Evolutionary conservation across 805 yeast genomes (phyloP).

Genomic region (Zygoascus ofunaensis): DNA sequence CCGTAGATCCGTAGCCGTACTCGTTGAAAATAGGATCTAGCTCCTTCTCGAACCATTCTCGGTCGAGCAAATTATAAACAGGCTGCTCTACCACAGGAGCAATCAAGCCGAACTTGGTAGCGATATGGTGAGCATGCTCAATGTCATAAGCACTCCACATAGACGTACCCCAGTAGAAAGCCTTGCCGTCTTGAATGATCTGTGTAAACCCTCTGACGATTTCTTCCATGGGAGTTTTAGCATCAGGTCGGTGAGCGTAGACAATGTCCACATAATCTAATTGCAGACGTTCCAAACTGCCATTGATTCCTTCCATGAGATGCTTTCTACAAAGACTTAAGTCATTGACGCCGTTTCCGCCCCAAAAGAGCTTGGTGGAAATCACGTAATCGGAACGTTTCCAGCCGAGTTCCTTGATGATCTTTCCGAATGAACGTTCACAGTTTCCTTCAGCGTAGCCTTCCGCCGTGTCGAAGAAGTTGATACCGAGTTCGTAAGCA

Average conservation of each 20-base stretch:
- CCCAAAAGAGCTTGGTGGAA: constrained; percentile 26
- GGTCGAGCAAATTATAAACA: constrained; percentile 20
- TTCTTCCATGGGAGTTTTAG: constrained; percentile 24
- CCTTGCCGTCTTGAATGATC: constrained; percentile 24
- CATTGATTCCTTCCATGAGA: constrained; percentile 22
- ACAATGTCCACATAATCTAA: constrained; percentile 25
- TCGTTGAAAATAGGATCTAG: constrained; percentile 20
- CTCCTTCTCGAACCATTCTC: constrained; percentile 24
- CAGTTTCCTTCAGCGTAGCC: constrained; percentile 22
- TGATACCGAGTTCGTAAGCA: constrained; percentile 26
- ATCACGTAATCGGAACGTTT: constrained; percentile 23
- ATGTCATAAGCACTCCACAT: constrained; percentile 27
- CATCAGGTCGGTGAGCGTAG: constrained; percentile 26
- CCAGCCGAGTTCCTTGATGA: constrained; percentile 23
- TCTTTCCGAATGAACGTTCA: constrained; percentile 23
- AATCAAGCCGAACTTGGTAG: constrained; percentile 23
- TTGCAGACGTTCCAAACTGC: constrained; percentile 23
- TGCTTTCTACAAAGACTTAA: constrained; percentile 25
- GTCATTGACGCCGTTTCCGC: constrained; percentile 21
- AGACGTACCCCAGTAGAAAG: constrained; percentile 26
- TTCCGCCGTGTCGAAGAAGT: constrained; percentile 27
- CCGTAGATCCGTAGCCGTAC: constrained; percentile 25
- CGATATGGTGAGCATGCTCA: constrained; percentile 26
- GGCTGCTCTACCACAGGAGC: constrained; percentile 28
- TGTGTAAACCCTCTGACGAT: constrained; percentile 25